Evolutionary conservation across 2,329 filamentous ascomycete species (phyloP).

Genomic region (Colletotrichum sp.): DNA sequence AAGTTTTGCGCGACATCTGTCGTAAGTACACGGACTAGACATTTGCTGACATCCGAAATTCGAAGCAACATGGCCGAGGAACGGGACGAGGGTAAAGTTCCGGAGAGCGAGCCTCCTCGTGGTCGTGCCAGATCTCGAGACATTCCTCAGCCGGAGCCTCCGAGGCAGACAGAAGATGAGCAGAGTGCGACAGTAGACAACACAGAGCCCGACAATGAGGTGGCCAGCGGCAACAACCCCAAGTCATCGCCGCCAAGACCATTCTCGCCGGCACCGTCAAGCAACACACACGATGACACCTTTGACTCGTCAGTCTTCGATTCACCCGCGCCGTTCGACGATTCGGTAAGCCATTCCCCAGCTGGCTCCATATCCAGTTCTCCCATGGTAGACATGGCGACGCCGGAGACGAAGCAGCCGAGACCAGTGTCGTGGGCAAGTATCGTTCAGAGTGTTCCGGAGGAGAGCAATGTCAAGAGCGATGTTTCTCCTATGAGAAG

Average conservation of each 20-base stretch:
- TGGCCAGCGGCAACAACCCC: background rate
- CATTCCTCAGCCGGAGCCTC: background rate
- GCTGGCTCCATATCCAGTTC: background rate
- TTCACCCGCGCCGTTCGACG: background rate
- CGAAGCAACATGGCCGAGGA: background rate
- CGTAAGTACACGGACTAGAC: background rate
- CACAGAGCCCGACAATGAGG: background rate
- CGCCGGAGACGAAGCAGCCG: background rate
- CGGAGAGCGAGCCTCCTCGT: background rate
- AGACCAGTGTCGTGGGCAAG: background rate
- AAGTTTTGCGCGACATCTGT: background rate
- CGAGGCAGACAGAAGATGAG: background rate
- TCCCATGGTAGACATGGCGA: background rate
- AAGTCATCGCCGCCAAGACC: background rate
- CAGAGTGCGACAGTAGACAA: background rate
- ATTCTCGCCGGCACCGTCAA: background rate
- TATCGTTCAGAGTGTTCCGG: background rate
- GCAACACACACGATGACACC: background rate
- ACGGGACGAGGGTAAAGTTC: background rate
- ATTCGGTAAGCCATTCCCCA: background rate
- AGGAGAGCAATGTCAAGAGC: background rate
- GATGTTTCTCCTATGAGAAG: background rate
- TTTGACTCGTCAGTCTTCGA: background rate
- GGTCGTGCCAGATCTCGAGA: background rate
- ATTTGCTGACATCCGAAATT: background rate